phyloP scores from a whole-genome alignment of 352 stramenopile genomes.

The Phytophthora aleatoria region DNA sequence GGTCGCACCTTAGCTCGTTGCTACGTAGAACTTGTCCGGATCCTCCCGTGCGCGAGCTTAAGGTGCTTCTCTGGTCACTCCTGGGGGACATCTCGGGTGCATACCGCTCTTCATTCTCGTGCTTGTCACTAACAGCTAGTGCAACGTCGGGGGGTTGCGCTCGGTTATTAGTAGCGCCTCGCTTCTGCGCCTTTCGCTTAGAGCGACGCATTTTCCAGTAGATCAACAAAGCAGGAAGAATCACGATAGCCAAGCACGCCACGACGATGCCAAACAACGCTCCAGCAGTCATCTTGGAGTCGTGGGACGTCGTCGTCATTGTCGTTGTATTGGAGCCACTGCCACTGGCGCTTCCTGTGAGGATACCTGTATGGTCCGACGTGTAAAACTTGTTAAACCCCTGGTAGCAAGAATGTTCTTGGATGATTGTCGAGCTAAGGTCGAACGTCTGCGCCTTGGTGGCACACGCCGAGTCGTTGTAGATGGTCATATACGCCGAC shows the following conservation, averaged over 20 bases:
- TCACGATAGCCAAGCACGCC: conserved; percentile 32
- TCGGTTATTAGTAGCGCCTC: neutral
- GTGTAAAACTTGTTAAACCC: conserved; percentile 48
- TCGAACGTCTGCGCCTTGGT: conserved; percentile 35
- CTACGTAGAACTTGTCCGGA: conserved; percentile 25
- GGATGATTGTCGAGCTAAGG: conserved; percentile 29
- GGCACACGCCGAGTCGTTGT: conserved; percentile 43
- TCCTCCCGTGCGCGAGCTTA: conserved; percentile 23
- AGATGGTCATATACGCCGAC: conserved; percentile 46
- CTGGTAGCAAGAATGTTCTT: conserved; percentile 29
- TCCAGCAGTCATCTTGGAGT: conserved; percentile 24
- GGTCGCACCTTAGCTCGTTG: conserved; percentile 28
- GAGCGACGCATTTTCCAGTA: conserved; percentile 28
- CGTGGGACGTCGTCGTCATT: conserved; percentile 8
- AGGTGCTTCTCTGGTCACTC: conserved; percentile 25
- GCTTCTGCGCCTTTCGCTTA: conserved; percentile 23
- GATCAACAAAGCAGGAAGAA: conserved; percentile 32
- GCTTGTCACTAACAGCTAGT: conserved; percentile 37
- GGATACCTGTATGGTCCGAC: conserved; percentile 28
- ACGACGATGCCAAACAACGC: conserved; percentile 40
- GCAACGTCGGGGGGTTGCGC: conserved; percentile 18
- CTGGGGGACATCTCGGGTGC: conserved; percentile 30
- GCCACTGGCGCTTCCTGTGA: neutral
- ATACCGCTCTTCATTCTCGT: conserved; percentile 34
- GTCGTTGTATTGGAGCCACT: conserved; percentile 17